Percentiles rank a stretch among this genome's conserved stretches.
phyloP scores from a whole-genome alignment of 331 rosid species.

The Cucumis variabilis region DNA sequence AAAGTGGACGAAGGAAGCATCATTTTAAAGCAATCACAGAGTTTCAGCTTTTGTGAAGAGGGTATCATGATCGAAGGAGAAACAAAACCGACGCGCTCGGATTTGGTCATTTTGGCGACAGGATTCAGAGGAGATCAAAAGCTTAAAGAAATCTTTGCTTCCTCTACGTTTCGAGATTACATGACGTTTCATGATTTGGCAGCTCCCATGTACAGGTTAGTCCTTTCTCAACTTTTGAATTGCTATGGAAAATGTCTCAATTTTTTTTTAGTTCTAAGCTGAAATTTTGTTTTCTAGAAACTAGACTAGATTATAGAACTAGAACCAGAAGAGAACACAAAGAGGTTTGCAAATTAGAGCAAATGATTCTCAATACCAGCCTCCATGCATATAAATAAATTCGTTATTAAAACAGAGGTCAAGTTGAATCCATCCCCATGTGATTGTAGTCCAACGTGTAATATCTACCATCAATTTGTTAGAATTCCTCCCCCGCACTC shows the following conservation, averaged over 20 bases:
- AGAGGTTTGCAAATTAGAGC: too few relatives aligned
- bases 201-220: conserved; percentile 67
- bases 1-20: conserved; percentile 73
- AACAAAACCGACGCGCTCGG: conserved; percentile 38
- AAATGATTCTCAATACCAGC: too few relatives aligned
- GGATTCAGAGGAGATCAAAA: conserved; percentile 72
- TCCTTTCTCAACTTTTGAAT: neutral
- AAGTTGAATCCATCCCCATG: too few relatives aligned
- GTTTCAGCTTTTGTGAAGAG: conserved; percentile 56
- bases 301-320: neutral
- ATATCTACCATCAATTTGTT: too few relatives aligned
- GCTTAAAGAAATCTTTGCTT: conserved; percentile 59
- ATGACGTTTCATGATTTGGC: conserved; percentile 40
- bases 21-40: conserved; percentile 49
- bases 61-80: conserved; percentile 65
- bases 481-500: too few relatives aligned
- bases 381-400: too few relatives aligned
- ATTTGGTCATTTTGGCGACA: conserved; percentile 70
- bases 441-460: too few relatives aligned
- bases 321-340: neutral
- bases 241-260: too few relatives aligned
- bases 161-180: conserved; percentile 57
- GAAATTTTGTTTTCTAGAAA: neutral
- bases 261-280: too few relatives aligned
- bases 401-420: too few relatives aligned